Evolutionary conservation across 2,329 filamentous ascomycete species (phyloP), one percentile per base, ranked within the genome.

Genomic region (Setomelanomma holmii): DNA sequence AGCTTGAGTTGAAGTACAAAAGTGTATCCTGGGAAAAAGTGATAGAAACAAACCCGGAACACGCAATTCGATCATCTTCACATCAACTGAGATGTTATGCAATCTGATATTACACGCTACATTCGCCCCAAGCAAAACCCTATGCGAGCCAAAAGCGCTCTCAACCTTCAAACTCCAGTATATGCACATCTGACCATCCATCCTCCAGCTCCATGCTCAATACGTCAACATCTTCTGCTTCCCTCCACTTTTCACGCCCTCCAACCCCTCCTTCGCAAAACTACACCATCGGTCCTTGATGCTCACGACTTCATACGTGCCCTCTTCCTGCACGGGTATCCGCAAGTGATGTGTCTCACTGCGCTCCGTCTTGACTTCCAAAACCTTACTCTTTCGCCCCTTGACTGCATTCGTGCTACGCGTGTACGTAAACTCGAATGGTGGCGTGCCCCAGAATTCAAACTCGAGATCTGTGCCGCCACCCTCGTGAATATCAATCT

Each of bases 361-460:
- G 16, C 89, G 82, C 64, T 97, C 93, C 61, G 95, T 92, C 63
- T 90, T 86, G 60, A 96, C 97, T 78, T 99, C 96, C 16, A 99
- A 82, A 27, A 99, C 85, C 65, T 66, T 69, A 39, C 67, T 89
- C 74, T 91, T 90, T 62, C 68, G 68, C 1, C 75, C 74, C 11
- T 67, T 66, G 1, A 89, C 89, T n/a, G 87, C 87, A 71, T 96
- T 96, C 39, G 91, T 91, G 75, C 89, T 95, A 56, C 95, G 84
- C 17, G 92, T 98, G 74, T 96, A 98, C 51, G 93, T 97, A 72
- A 98, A 99, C 76, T 98, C 95, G 68, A 99, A 99, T 1, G 95
- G 95, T 56, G 95, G 92, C 5, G 90, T 93, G 50, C 96, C 95
- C 80, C 90, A 93, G 77, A 99, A 99, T 67, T 96, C 90, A 66